phyloP scores from a whole-genome alignment of 371 early-diverging fungal species.

The Apophysomyces ossiformis region DNA sequence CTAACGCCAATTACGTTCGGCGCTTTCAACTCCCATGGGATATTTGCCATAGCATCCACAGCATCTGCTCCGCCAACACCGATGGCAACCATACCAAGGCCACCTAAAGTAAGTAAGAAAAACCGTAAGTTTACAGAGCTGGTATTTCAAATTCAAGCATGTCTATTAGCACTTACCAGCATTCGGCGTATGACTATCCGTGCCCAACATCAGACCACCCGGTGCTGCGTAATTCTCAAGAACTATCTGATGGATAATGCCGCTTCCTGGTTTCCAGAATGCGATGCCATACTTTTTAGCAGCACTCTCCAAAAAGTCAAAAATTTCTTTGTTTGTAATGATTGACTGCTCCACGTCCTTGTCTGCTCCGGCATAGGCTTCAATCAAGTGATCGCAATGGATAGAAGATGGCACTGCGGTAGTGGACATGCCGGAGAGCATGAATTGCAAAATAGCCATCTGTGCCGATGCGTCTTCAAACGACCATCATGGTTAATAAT shows the following conservation, averaged over 20 bases:
- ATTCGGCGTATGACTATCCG: constrained; percentile 82
- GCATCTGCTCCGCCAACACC: constrained; percentile 97
- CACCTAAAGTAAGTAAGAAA: constrained; percentile 75
- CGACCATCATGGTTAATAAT: neutral
- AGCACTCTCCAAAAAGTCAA: constrained; percentile 81
- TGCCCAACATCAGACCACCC: constrained; percentile 90
- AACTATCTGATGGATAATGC: constrained; percentile 93
- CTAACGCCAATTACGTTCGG: constrained; percentile 95
- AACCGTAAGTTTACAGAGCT: neutral
- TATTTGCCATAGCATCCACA: constrained; percentile 93
- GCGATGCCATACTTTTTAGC: constrained; percentile 85
- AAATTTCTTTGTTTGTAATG: constrained; percentile 82
- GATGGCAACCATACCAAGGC: constrained; percentile 90
- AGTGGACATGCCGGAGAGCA: constrained; percentile 85
- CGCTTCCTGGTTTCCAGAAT: constrained; percentile 91
- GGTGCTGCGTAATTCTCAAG: constrained; percentile 95
- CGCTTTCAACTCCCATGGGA: constrained; percentile 94
- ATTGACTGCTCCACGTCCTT: constrained; percentile 72
- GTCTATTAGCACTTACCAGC: constrained; percentile 45
- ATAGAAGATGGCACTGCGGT: constrained; percentile 90
- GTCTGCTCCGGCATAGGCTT: constrained; percentile 77
- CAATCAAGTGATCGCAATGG: constrained; percentile 94
- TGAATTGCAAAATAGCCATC: constrained; percentile 94
- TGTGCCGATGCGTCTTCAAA: constrained; percentile 76
- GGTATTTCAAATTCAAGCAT: neutral